Evolutionary conservation across 2,329 filamentous ascomycete species (phyloP), one percentile per base, ranked within the genome.

Genomic region (Alternaria postmessia): DNA sequence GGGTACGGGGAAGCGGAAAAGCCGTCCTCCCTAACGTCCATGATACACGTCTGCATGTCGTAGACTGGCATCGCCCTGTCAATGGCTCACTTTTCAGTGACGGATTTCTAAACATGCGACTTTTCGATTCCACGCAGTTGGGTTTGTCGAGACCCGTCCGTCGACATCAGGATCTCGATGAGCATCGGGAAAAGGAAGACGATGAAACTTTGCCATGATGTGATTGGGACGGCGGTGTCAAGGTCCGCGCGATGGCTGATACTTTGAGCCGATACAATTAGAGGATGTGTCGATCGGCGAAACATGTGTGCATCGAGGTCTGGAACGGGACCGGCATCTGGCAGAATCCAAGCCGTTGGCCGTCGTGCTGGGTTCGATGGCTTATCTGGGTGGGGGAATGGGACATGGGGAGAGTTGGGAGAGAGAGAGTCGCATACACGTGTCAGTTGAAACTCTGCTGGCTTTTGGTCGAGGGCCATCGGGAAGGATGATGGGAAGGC

Each of bases 201-300:
- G 38, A 51, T 39, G n/a, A 20, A 30, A 41, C n/a, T 14, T 22
- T 30, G 3, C 26, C 28, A 26, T 20, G 28, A 9, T 41, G 44
- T 55, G 57, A 59, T 59, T 59, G 51, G 57, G 22, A 39, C 36
- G 16, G 18, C 28, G 38, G 38, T 38, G 34, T 28, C 41, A 7
- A 36, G n/a, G 46, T 20, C 52, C 46, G 52, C 52, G 52, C 30
- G 57, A 46, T 28, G 32, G 22, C 47, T 44, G 52, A 44, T 51
- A 47, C 57, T 48, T 59, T 44, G 51, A 48, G 38, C 53, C 52
- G 53, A 51, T 54, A 51, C 49, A 61, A 47, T 57, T 43, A 54
- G 39, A 43, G 47, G 36, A 34, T 42, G 42, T 54, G 55, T 57
- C 38, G 63, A 67, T 67, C 65, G 65, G 54, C 60, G 32, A 56